Evolutionary conservation across 768 basidiomycete genomes (phyloP).

Genomic region (Rhizopogon sp.): DNA sequence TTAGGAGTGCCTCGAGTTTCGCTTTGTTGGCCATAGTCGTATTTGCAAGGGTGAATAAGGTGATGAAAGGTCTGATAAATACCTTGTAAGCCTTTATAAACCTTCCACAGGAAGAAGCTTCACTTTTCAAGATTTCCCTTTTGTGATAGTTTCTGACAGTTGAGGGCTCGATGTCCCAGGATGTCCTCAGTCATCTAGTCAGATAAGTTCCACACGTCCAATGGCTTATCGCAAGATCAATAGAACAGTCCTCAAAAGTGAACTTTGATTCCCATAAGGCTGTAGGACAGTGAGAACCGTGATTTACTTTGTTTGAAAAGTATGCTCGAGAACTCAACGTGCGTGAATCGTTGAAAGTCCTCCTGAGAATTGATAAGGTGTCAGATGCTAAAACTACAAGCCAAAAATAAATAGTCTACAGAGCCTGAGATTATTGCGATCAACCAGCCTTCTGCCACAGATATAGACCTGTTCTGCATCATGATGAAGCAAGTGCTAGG

Average conservation of each 20-base stretch:
- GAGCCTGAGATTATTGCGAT: neutral
- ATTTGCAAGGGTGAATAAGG: neutral
- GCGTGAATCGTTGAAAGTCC: neutral
- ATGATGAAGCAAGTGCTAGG: neutral
- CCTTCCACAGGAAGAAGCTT: neutral
- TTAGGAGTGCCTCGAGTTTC: slow-evolving; percentile 23
- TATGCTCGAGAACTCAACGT: neutral
- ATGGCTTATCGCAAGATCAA: neutral
- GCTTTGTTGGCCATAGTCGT: slow-evolving; percentile 10
- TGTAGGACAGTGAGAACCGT: neutral
- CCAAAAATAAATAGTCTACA: neutral
- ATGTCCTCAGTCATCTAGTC: neutral
- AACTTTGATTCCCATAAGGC: neutral
- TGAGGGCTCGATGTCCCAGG: neutral
- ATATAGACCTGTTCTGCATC: too few relatives aligned
- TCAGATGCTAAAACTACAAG: neutral
- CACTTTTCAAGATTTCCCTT: neutral
- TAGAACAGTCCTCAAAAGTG: neutral
- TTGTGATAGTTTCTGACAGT: neutral
- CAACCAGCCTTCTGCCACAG: too few relatives aligned
- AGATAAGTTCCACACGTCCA: neutral
- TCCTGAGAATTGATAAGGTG: neutral
- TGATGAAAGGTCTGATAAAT: neutral
- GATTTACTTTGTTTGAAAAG: neutral
- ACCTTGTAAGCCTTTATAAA: neutral